Evolutionary conservation across 306 rosid species (phyloP).

Genomic region (Malus fusca): DNA sequence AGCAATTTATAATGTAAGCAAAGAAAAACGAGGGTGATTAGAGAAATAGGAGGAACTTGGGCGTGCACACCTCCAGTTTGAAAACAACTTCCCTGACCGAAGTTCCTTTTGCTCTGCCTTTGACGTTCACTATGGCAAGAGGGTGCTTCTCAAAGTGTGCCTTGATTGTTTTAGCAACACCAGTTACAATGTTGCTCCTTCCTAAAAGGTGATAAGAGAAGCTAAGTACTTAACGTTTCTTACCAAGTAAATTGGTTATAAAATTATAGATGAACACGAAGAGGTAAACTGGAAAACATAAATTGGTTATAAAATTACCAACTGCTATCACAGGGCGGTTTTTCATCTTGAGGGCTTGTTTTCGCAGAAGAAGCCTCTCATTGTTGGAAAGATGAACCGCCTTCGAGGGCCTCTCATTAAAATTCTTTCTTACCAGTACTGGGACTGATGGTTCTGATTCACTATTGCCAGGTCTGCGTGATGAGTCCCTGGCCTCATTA

Average conservation of each 20-base stretch:
- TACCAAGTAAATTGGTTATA: background rate
- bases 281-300: too few species aligned
- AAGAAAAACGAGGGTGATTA: background rate
- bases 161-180: background rate
- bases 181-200: background rate
- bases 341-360: slow-evolving; percentile 45
- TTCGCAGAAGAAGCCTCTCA: slow-evolving; percentile 77
- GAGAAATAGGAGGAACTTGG: slow-evolving; percentile 4
- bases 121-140: background rate
- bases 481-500: slow-evolving; percentile 24
- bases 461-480: slow-evolving; percentile 22
- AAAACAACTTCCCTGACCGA: slow-evolving; percentile 74
- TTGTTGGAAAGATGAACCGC: slow-evolving; percentile 56
- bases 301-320: too few species aligned
- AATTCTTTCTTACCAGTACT: slow-evolving; percentile 17
- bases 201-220: background rate
- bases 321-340: slow-evolving; percentile 56
- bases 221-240: background rate
- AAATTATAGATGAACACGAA: too few species aligned
- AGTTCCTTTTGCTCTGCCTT: slow-evolving; percentile 62
- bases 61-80: slow-evolving; percentile 61
- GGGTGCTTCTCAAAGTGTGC: slow-evolving; percentile 42
- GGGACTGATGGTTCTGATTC: slow-evolving; percentile 25
- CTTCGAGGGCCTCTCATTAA: slow-evolving; percentile 29
- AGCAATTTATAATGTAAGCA: slow-evolving; percentile 8